Evolutionary conservation across 495 filamentous ascomycete genomes (phyloP).

Genomic region (Aspergillus indologenus): DNA sequence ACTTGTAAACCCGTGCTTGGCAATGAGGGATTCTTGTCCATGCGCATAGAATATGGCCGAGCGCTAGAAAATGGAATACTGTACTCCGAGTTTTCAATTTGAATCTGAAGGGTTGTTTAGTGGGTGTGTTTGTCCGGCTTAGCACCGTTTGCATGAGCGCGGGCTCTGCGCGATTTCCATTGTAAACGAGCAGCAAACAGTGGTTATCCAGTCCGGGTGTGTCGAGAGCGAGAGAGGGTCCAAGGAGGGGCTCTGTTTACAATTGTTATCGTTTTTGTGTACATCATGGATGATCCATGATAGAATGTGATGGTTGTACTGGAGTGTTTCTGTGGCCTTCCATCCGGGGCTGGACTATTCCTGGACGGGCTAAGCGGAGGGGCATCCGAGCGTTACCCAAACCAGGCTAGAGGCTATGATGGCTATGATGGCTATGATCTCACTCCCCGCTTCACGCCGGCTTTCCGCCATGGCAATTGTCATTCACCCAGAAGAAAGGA

Average conservation of each 20-base stretch:
- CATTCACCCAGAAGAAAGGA: no score
- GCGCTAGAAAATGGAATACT: constrained; percentile 18
- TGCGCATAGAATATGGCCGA: constrained; percentile 7
- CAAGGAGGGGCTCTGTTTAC: neutral
- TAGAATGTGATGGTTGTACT: constrained; percentile 2
- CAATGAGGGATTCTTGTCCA: neutral
- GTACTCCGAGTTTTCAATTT: constrained; percentile 14
- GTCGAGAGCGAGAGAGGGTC: no score
- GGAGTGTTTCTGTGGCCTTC: constrained; percentile 9
- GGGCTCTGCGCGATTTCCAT: neutral
- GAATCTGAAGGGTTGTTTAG: neutral
- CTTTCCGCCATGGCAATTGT: no score
- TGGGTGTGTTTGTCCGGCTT: constrained; percentile 1
- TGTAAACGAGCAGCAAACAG: neutral
- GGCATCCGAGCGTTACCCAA: constrained; percentile 12
- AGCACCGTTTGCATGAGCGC: constrained; percentile 12
- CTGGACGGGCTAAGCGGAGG: constrained; percentile 8
- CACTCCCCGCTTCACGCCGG: constrained; percentile 1
- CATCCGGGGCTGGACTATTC: constrained; percentile 12
- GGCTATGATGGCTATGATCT: constrained; percentile 11
- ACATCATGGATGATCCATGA: neutral
- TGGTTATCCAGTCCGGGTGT: no score
- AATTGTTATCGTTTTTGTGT: no score
- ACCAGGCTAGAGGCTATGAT: constrained; percentile 11
- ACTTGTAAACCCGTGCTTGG: constrained; percentile 11